A percentile compares a stretch with the other conserved stretches of the same genome.
These are phyloP conservation scores for Boletus chippewaensis DNA, from an alignment of 1,284 basidiomycete species.

Conservation along the genomic window DNA sequence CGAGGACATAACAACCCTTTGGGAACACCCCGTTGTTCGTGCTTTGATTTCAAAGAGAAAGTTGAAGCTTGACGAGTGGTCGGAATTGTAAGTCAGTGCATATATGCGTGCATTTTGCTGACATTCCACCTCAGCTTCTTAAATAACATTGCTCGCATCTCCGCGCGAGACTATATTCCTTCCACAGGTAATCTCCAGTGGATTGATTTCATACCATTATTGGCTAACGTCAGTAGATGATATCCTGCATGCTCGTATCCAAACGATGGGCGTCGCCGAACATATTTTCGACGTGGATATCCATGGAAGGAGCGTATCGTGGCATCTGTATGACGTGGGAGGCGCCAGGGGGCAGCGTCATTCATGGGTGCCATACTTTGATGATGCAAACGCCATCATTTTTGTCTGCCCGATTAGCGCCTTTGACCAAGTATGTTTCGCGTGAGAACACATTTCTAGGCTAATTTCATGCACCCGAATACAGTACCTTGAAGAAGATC, in stretches of 20 bases:
- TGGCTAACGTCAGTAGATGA: conserved; percentile 48
- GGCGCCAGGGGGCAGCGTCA: conserved; percentile 79
- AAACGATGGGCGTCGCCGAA: conserved; percentile 78
- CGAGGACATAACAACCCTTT: conserved; percentile 61
- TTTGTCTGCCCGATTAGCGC: conserved; percentile 83
- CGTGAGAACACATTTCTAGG: not conserved
- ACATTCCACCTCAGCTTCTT: conserved; percentile 50
- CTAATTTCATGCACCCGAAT: not conserved
- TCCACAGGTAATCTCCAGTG: conserved; percentile 48
- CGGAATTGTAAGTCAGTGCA: conserved; percentile 61
- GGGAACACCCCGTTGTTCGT: conserved; percentile 63
- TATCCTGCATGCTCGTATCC: conserved; percentile 75
- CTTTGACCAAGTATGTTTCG: conserved; percentile 62
- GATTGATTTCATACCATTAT: not conserved
- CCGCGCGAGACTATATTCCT: conserved; percentile 60
- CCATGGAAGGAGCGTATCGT: conserved; percentile 66
- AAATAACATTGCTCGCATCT: conserved; percentile 61
- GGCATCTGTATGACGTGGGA: conserved; percentile 78
- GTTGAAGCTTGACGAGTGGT: conserved; percentile 75
- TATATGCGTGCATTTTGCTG: conserved; percentile 17
- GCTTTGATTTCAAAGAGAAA: conserved; percentile 59
- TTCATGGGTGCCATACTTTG: conserved; percentile 77
- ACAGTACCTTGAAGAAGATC: conserved; percentile 78
- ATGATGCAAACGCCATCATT: conserved; percentile 80
- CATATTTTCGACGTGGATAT: conserved; percentile 69